These are phyloP conservation scores for Chlorella vulgaris DNA, from an alignment of 139 green algal species.

Conservation along the genomic window DNA sequence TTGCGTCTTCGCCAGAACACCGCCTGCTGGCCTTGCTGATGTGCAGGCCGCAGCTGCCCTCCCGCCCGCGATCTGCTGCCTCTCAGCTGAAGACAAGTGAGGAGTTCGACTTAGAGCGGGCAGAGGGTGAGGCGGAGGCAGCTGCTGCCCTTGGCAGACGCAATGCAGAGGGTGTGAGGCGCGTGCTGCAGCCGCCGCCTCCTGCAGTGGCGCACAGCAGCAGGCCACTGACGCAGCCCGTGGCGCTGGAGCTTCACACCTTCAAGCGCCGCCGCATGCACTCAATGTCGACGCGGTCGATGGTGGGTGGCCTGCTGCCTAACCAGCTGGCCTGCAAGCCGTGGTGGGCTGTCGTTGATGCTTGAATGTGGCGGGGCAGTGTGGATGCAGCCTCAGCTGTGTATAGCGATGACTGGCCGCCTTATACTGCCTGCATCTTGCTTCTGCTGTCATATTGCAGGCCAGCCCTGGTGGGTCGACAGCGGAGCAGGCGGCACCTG, in stretches of 20 bases:
- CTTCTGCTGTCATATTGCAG: neutral
- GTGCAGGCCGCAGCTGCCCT: too few species aligned
- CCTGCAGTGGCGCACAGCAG: constrained; percentile 16
- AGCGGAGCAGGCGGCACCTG: constrained; percentile 37
- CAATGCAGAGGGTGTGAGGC: constrained; percentile 50
- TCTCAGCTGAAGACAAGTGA: too few species aligned
- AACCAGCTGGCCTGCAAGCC: too few species aligned
- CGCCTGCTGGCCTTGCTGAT: too few species aligned
- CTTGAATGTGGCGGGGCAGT: too few species aligned
- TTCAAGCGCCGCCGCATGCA: constrained; percentile 47
- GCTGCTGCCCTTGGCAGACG: neutral
- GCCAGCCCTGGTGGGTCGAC: constrained; percentile 40
- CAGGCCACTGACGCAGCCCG: constrained; percentile 49
- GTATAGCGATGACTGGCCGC: too few species aligned
- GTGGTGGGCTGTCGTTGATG: too few species aligned
- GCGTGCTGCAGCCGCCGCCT: constrained; percentile 22
- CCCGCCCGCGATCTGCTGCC: too few species aligned
- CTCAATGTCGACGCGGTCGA: constrained; percentile 32
- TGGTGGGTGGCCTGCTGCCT: constrained; percentile 11
- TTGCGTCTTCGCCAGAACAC: too few species aligned
- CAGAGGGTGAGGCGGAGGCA: neutral
- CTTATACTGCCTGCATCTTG: neutral
- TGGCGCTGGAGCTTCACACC: constrained; percentile 46
- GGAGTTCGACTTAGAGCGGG: too few species aligned
- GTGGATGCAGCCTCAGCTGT: too few species aligned